Conservation (phyloP, 352 stramenopile genomes). For the Plasmopara viticola region DNA sequence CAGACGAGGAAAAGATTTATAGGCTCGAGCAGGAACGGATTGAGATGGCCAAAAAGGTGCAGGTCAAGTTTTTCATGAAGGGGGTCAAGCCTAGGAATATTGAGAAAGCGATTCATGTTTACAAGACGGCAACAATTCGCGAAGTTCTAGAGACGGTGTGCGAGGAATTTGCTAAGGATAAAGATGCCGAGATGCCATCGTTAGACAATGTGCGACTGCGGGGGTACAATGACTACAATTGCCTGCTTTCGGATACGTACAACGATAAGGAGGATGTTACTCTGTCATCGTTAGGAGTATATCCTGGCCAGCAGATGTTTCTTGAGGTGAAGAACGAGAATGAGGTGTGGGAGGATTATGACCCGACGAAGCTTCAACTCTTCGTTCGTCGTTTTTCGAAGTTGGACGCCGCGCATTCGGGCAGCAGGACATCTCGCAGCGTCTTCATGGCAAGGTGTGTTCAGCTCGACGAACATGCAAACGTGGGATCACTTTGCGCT, state of each 20-base stretch:
- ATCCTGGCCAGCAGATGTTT: constrained; percentile 65
- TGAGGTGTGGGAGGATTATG: constrained; percentile 61
- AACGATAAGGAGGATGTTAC: constrained; percentile 48
- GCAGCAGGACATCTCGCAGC: constrained; percentile 5
- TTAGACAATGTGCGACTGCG: constrained; percentile 58
- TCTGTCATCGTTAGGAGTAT: constrained; percentile 53
- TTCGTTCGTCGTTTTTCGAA: constrained; percentile 55
- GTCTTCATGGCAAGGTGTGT: constrained; percentile 45
- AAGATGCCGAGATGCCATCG: constrained; percentile 38
- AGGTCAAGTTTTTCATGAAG: constrained; percentile 79
- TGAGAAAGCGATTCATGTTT: constrained; percentile 65
- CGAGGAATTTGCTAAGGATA: constrained; percentile 56
- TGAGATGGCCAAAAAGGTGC: constrained; percentile 70
- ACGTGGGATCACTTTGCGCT: constrained; percentile 38
- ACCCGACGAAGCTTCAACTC: constrained; percentile 61
- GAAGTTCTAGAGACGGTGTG: constrained; percentile 40
- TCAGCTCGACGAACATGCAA: constrained; percentile 59
- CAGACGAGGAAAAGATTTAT: constrained; percentile 56
- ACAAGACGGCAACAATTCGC: constrained; percentile 63
- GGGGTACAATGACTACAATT: constrained; percentile 75
- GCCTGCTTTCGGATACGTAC: constrained; percentile 57
- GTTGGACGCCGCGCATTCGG: neutral
- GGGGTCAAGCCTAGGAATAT: constrained; percentile 54
- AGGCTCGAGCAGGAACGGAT: constrained; percentile 55
- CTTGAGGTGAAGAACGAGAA: constrained; percentile 56